Evolutionary conservation across 208 protist species (phyloP).

Genomic region (Porcisia deanei): DNA sequence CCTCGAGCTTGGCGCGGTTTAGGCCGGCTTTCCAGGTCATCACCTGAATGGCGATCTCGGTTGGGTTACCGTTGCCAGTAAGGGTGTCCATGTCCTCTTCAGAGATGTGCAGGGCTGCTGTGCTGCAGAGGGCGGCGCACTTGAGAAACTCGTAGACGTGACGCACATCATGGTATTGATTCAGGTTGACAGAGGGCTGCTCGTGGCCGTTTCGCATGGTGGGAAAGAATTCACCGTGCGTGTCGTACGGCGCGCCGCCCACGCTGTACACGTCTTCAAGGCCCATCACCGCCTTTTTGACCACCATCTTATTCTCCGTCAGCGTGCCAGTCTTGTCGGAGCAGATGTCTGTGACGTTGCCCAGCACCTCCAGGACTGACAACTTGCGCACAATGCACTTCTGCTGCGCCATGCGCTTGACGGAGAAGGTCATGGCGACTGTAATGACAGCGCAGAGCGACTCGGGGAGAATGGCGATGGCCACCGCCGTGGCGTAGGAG

Average conservation of each 20-base stretch:
- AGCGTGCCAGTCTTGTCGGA: slow-evolving; percentile 95
- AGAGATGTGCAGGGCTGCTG: slow-evolving; percentile 58
- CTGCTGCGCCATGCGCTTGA: slow-evolving; percentile 84
- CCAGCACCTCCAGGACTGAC: slow-evolving; percentile 87
- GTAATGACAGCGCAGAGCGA: slow-evolving; percentile 84
- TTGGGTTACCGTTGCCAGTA: slow-evolving; percentile 82
- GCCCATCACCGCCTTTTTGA: slow-evolving; percentile 78
- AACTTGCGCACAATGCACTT: slow-evolving; percentile 88
- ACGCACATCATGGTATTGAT: slow-evolving; percentile 35
- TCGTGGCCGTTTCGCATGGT: slow-evolving; percentile 36
- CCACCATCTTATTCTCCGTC: slow-evolving; percentile 94
- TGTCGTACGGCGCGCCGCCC: slow-evolving; percentile 75
- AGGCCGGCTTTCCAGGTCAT: slow-evolving; percentile 88
- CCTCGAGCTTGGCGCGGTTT: slow-evolving; percentile 60
- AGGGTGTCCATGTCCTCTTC: slow-evolving; percentile 68
- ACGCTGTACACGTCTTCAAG: slow-evolving; percentile 61
- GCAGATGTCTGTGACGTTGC: slow-evolving; percentile 92
- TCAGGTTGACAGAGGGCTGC: slow-evolving; percentile 46
- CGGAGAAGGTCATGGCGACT: slow-evolving; percentile 84
- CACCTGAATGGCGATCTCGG: slow-evolving; percentile 89
- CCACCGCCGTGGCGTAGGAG: slow-evolving; percentile 80
- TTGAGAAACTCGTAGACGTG: slow-evolving; percentile 79
- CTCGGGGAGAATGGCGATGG: slow-evolving; percentile 91
- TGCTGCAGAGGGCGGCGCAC: slow-evolving; percentile 80
- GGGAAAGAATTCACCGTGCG: slow-evolving; percentile 63